Conservation (phyloP, 495 filamentous ascomycete genomes). For the Friedmanniomyces endolithicus region DNA sequence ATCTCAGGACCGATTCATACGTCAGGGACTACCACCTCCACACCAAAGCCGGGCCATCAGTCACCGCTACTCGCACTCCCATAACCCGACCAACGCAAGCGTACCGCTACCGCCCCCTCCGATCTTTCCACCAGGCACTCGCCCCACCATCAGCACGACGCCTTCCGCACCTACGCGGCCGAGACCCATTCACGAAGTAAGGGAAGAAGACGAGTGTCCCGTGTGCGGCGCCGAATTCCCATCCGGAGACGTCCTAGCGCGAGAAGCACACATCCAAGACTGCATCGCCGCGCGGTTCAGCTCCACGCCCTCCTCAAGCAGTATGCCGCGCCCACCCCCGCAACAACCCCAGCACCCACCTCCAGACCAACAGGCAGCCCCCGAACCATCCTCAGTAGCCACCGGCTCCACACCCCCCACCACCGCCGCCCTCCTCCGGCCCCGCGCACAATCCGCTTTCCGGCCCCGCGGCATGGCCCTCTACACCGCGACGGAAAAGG, state of each 20-base stretch:
- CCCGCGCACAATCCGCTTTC: constrained; percentile 11
- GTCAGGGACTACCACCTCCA: background rate
- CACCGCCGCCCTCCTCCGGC: background rate
- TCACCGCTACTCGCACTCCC: constrained; percentile 10
- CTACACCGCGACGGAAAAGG: constrained; percentile 85
- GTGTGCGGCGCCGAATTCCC: constrained; percentile 73
- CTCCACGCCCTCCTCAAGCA: constrained; percentile 1
- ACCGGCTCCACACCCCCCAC: constrained; percentile 2
- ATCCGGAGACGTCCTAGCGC: constrained; percentile 44
- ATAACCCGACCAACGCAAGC: background rate
- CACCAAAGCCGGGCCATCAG: background rate
- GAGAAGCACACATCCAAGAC: constrained; percentile 62
- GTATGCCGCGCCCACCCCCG: constrained; percentile 11
- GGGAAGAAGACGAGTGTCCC: constrained; percentile 83
- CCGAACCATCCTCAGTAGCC: background rate
- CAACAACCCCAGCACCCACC: constrained; percentile 2
- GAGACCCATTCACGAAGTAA: constrained; percentile 16
- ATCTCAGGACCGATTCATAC: background rate
- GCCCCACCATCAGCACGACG: constrained; percentile 2
- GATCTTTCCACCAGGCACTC: background rate
- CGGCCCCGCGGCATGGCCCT: constrained; percentile 31
- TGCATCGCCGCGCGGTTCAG: constrained; percentile 53
- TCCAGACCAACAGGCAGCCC: background rate
- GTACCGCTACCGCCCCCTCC: background rate
- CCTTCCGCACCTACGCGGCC: constrained; percentile 17